Base-by-base conservation (phyloP, 345 rosid genomes). In the Eutrema heterophyllum region DNA sequence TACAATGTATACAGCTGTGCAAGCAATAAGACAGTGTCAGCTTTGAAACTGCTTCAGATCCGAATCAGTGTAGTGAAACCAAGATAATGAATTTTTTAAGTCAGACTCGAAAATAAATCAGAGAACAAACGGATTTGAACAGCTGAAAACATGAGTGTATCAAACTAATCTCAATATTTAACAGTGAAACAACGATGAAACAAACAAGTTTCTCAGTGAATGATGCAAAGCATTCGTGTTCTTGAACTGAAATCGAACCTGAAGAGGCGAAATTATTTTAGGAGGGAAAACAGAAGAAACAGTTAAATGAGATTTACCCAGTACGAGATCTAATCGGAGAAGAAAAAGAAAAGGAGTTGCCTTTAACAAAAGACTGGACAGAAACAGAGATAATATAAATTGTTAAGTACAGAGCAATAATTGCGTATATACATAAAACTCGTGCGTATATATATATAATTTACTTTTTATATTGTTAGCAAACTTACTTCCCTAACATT, bases 181-280 rank as follows among this genome's bases (percentile, higher is more conserved):
- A 35, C n/a, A 29, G 11, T 67, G 50, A 53, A 54, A 27, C 30
- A 27, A 27, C 4, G 30, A 27, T 27, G 30, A 27, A 35, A 39
- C n/a, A 18, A 52, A 53, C 30, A 15, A 60, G 35, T 55, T 68
- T 18, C 11, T 52, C 39, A 39, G 56, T 56, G 46, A 35, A 21
- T 59, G n/a, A 16, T 30, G 64, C 32, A 68, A 13, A 36, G 7
- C 33, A 30, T 38, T 27, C n/a, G 11, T 50, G 36, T 72, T 43
- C 59, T 65, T 73, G 58, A 46, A n/a, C 43, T 73, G 44, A 73
- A 55, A 46, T 35, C 33, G 43, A 56, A 65, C 59, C 15, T 66
- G 27, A 27, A 16, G 58, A 65, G 21, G 5, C 10, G 13, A 44
- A 33, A 24, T 5, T 24, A 10, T 33, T 30, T 46, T 36, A 36